These are phyloP conservation scores for Adansonia madagascariensis DNA, from an alignment of 441 rosid species.

Conservation along the genomic window DNA sequence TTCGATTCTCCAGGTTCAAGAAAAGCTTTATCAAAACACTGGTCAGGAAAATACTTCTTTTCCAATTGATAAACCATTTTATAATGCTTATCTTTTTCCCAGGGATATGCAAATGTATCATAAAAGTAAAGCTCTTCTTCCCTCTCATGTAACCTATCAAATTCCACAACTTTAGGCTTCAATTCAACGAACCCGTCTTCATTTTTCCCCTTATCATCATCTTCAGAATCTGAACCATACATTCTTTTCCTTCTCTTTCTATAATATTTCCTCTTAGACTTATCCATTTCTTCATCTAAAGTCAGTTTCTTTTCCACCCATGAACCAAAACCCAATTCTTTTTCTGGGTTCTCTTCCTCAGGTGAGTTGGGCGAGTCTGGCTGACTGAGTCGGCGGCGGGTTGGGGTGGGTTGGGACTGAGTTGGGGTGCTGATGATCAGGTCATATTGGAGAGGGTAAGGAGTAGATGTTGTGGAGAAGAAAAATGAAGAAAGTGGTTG, in stretches of 20 bases:
- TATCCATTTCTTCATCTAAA: constrained; percentile 63
- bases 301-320: constrained; percentile 82
- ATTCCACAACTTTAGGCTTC: constrained; percentile 81
- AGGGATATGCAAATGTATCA: constrained; percentile 84
- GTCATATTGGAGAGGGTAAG: constrained; percentile 82
- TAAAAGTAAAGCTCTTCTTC: constrained; percentile 87
- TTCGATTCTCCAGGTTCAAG: constrained; percentile 61
- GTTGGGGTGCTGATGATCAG: constrained; percentile 75
- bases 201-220: constrained; percentile 53
- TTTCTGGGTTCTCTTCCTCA: constrained; percentile 40
- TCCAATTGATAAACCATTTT: constrained; percentile 95
- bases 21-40: constrained; percentile 87
- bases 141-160: constrained; percentile 78
- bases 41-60: constrained; percentile 93
- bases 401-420: constrained; percentile 43
- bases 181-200: constrained; percentile 84
- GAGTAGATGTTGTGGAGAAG: constrained; percentile 68
- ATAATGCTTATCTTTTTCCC: constrained; percentile 97
- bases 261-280: constrained; percentile 85
- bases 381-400: constrained; percentile 46
- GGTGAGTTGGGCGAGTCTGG: constrained; percentile 35
- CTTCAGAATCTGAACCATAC: constrained; percentile 90
- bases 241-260: constrained; percentile 78
- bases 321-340: constrained; percentile 59
- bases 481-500: constrained; percentile 29